Evolutionary conservation across 1,139 yeast genomes (phyloP).

Genomic region (Hanseniaspora uvarum): DNA sequence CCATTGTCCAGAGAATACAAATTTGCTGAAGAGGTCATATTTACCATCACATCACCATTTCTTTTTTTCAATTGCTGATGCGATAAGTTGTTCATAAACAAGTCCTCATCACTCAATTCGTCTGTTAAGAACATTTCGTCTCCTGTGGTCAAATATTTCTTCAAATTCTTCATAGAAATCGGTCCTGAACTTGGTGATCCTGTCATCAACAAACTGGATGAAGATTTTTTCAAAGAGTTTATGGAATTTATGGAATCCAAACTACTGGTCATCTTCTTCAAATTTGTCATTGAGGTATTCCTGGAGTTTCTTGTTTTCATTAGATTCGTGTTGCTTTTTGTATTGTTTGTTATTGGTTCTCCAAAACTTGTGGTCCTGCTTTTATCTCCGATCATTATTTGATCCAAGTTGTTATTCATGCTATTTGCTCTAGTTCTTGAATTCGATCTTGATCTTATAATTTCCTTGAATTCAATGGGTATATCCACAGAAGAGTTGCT

Average conservation of each 20-base stretch:
- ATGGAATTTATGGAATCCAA: conserved; percentile 9
- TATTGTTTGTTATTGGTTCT: not conserved
- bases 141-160: conserved; percentile 12
- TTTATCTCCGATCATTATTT: not conserved
- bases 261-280: conserved; percentile 9
- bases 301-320: not conserved
- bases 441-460: conserved; percentile 11
- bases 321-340: not conserved
- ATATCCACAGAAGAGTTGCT: not conserved
- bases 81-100: conserved; percentile 12
- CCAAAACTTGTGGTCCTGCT: not conserved
- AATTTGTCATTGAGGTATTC: not conserved
- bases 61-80: conserved; percentile 6
- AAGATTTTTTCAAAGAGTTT: conserved; percentile 5
- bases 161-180: conserved; percentile 12
- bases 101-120: conserved; percentile 9
- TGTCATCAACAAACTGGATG: not conserved
- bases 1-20: not conserved
- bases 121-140: conserved; percentile 11
- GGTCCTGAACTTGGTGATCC: not conserved
- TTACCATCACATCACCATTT: conserved; percentile 9
- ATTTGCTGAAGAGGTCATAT: conserved; percentile 12
- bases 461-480: conserved; percentile 12
- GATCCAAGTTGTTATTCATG: not conserved
- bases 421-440: conserved; percentile 16